Percentiles rank a stretch among this genome's conserved stretches.
Evolutionary conservation across 2,329 filamentous ascomycete genomes (phyloP).

Genomic region (Grosmannia clavigera): DNA sequence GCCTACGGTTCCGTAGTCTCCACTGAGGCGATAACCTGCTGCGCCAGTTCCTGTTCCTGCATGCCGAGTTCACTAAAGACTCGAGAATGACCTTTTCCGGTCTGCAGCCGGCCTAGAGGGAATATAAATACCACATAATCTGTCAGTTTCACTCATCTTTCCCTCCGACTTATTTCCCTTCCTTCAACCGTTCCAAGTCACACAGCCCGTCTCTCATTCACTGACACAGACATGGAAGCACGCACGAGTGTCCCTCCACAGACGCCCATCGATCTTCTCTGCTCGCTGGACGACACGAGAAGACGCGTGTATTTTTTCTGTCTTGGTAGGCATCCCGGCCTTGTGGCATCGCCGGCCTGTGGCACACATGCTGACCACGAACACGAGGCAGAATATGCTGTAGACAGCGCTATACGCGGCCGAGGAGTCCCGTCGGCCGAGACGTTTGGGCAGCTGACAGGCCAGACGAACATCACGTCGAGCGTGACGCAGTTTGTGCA

Average conservation of each 20-base stretch:
- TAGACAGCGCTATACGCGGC: not conserved
- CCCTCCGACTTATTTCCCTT: not conserved
- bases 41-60: not conserved
- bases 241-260: not conserved
- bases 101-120: not conserved
- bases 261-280: not conserved
- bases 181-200: not conserved
- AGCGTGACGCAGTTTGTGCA: not conserved
- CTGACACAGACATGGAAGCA: not conserved
- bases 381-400: not conserved
- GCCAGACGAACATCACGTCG: not conserved
- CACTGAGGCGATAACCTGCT: not conserved
- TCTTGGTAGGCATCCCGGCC: not conserved
- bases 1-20: not conserved
- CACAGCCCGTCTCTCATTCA: not conserved
- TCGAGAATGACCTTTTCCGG: not conserved
- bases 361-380: not conserved
- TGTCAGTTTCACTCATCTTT: not conserved
- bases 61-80: not conserved
- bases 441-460: constrained; percentile 1
- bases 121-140: not conserved
- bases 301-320: not conserved
- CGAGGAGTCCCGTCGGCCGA: not conserved
- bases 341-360: not conserved
- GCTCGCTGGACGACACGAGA: not conserved